Evolutionary conservation across 2,329 filamentous ascomycete species (phyloP).

Genomic region (Pseudopithomyces chartarum): DNA sequence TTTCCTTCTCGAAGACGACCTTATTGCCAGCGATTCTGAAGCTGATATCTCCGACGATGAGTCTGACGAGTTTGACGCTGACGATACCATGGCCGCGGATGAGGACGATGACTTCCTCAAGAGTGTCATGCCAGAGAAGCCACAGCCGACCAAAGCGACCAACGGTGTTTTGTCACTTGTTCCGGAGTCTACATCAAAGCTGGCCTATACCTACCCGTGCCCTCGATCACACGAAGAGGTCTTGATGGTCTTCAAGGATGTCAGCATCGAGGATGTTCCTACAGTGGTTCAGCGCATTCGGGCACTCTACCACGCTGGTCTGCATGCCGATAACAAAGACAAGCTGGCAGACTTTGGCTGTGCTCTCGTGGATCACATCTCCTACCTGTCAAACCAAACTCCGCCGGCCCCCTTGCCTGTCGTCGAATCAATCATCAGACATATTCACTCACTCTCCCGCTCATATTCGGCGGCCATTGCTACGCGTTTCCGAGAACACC

Average conservation of each 20-base stretch:
- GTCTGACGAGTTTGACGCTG: slow-evolving; percentile 38
- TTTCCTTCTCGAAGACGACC: slow-evolving; percentile 86
- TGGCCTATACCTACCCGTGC: slow-evolving; percentile 87
- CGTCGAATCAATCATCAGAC: slow-evolving; percentile 80
- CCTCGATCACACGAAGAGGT: slow-evolving; percentile 79
- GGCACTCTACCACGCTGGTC: slow-evolving; percentile 87
- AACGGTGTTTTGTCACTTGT: slow-evolving; percentile 47
- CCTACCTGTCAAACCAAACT: slow-evolving; percentile 59
- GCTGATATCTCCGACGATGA: slow-evolving; percentile 39
- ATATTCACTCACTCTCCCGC: slow-evolving; percentile 91
- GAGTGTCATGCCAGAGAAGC: slow-evolving; percentile 45
- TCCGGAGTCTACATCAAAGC: slow-evolving; percentile 52
- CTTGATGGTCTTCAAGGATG: slow-evolving; percentile 64
- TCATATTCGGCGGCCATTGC: slow-evolving; percentile 80
- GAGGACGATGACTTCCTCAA: slow-evolving; percentile 56
- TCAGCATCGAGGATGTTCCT: slow-evolving; percentile 70
- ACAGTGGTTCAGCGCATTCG: slow-evolving; percentile 87
- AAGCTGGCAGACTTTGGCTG: slow-evolving; percentile 74
- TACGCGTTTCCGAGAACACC: slow-evolving; percentile 74
- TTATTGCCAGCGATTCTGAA: slow-evolving; percentile 79
- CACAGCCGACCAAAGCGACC: slow-evolving; percentile 38
- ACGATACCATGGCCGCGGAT: slow-evolving; percentile 47
- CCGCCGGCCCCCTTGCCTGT: slow-evolving; percentile 65
- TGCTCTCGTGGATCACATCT: slow-evolving; percentile 69
- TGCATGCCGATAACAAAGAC: slow-evolving; percentile 82